phyloP scores from a whole-genome alignment of 495 filamentous ascomycete genomes.

The Clavariopsis aquatica region DNA sequence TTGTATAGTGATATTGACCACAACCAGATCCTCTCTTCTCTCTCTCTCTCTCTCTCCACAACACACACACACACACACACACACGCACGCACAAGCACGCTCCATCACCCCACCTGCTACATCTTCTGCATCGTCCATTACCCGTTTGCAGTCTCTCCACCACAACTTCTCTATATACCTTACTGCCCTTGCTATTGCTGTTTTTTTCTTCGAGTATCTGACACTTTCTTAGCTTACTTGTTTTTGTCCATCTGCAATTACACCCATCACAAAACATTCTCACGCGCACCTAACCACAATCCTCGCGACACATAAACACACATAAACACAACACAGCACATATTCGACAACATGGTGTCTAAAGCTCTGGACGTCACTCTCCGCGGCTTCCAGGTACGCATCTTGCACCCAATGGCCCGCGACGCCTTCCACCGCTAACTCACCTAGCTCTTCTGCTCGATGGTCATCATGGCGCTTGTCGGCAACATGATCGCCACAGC shows the following conservation, averaged over 20 bases:
- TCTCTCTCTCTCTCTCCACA: too few relatives aligned
- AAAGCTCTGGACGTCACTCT: slow-evolving; percentile 30
- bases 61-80: too few relatives aligned
- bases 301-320: not conserved
- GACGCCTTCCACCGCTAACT: not conserved
- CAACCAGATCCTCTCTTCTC: too few relatives aligned
- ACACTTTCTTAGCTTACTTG: slow-evolving; percentile 12
- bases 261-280: too few relatives aligned
- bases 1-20: too few relatives aligned
- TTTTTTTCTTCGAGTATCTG: not conserved
- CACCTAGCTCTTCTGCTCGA: slow-evolving; percentile 63
- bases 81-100: not conserved
- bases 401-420: not conserved
- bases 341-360: slow-evolving; percentile 35
- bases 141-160: slow-evolving; percentile 2
- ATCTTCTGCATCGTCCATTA: not conserved
- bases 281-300: too few relatives aligned
- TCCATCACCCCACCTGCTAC: not conserved
- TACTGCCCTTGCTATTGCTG: not conserved
- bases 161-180: not conserved
- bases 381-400: slow-evolving; percentile 31
- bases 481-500: slow-evolving; percentile 67
- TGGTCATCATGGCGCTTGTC: slow-evolving; percentile 65
- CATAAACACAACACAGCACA: slow-evolving; percentile 11
- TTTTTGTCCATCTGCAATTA: not conserved